Conservation (phyloP, 768 basidiomycete species). For the Rubroboletus satanas region DNA sequence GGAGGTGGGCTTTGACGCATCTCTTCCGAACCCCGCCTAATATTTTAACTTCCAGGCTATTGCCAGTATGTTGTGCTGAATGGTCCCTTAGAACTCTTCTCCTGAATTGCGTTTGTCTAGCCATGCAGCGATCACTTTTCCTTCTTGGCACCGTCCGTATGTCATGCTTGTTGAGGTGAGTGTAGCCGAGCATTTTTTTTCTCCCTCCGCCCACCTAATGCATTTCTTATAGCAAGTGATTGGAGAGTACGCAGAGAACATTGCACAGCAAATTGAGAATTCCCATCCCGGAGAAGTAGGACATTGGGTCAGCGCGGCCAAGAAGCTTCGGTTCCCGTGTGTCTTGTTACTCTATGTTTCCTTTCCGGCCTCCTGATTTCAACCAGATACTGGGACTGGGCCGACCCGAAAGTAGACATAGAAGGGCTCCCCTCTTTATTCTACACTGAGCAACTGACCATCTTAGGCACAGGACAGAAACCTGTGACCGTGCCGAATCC, state of each 20-base stretch:
- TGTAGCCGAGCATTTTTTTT: background rate
- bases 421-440: conserved; percentile 24
- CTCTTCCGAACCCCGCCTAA: background rate
- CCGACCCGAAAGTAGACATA: conserved; percentile 13
- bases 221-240: conserved; percentile 23
- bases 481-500: conserved; percentile 16
- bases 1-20: conserved; percentile 16
- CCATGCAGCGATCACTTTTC: conserved; percentile 20
- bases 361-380: background rate
- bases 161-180: conserved; percentile 26
- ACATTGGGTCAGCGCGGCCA: conserved; percentile 18
- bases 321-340: conserved; percentile 28
- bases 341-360: background rate
- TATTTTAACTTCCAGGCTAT: conserved; percentile 14
- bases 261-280: conserved; percentile 26
- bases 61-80: conserved; percentile 21
- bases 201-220: background rate
- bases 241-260: conserved; percentile 22
- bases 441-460: conserved; percentile 8
- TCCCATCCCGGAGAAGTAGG: conserved; percentile 16
- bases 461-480: conserved; percentile 6
- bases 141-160: conserved; percentile 29
- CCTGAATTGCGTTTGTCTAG: conserved; percentile 2
- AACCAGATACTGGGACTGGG: conserved; percentile 31
- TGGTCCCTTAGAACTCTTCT: background rate